Evolutionary conservation across 1,284 basidiomycete species (phyloP), one percentile per base, ranked within the genome.

Genomic region (Mycosarcoma mackinlayi): DNA sequence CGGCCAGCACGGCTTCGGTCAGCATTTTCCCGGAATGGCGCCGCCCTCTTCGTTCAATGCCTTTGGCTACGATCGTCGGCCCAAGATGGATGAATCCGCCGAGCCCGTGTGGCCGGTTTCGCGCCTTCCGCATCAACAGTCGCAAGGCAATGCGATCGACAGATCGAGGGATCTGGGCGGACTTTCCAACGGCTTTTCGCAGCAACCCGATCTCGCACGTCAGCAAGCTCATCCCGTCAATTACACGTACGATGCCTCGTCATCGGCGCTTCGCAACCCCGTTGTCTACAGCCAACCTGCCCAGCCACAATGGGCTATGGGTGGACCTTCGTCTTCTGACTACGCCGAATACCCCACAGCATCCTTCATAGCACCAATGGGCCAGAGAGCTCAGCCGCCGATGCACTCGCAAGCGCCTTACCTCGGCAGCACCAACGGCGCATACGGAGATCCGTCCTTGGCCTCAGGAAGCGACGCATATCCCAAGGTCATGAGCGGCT

Each of bases 1-100:
- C 52, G 62, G 57, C 67, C 62, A 57, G 57, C 50, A 65, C 67
- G 62, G 62, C 62, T 54, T 65, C 50, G 45, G 52, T 58, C 62
- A 70, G 27, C 51, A 53, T 34, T 42, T 47, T 33, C 6, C 30
- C 27, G 49, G 37, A 31, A 65, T 65, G 62, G 62, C 57, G 16
- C 54, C 53, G 35, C 57, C 58, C 33, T 41, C 59, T 10, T 56
- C 61, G 16, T 56, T 38, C 30, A 52, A 38, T 33, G 45, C 48
- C 35, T 55, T 58, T 25, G 59, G 61, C 31, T 48, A 60, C 52
- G 52, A 58, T 28, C 55, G 61, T 19, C 28, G 56, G 41, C 27
- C 49, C 10, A 49, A 48, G 34, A 21, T 27, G 51, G 57, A 63
- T 8, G 57, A 65, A 2, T 23, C 52, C 5, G 27, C 54, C 34